These are phyloP conservation scores for Penstemon newberryi DNA, from an alignment of 257 asterid genomes.

Conservation along the genomic window DNA sequence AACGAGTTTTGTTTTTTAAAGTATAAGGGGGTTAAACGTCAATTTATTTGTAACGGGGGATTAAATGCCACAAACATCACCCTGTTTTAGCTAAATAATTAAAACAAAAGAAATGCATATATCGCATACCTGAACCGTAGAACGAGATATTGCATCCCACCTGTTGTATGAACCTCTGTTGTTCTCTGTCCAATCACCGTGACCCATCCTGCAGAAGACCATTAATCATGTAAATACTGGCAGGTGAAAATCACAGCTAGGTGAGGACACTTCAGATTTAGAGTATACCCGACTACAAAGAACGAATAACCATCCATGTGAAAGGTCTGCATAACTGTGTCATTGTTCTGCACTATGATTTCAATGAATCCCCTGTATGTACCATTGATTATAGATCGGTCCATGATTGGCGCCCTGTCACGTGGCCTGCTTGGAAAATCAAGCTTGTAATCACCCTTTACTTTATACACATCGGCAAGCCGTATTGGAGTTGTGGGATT, in stretches of 20 bases:
- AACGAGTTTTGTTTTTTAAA: no score
- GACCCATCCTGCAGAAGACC: constrained; percentile 60
- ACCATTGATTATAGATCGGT: constrained; percentile 69
- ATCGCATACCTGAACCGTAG: constrained; percentile 77
- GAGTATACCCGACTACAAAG: constrained; percentile 84
- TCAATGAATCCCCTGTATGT: constrained; percentile 93
- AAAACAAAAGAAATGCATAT: neutral
- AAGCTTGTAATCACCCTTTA: constrained; percentile 82
- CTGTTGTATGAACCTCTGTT: constrained; percentile 73
- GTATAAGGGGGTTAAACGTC: no score
- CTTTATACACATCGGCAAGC: constrained; percentile 70
- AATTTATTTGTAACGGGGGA: no score
- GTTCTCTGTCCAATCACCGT: constrained; percentile 88
- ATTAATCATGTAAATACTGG: neutral
- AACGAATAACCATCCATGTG: constrained; percentile 93
- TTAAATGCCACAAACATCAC: no score
- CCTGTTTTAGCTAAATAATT: neutral
- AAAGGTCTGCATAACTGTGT: constrained; percentile 69
- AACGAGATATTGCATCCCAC: constrained; percentile 96
- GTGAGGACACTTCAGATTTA: neutral
- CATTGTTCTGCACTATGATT: constrained; percentile 80
- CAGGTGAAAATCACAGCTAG: neutral
- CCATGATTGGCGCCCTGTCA: constrained; percentile 54
- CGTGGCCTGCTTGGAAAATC: constrained; percentile 74
- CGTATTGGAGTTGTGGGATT: constrained; percentile 80